A percentile compares a stretch with the other conserved stretches of the same genome.
These are phyloP conservation scores for Vitis hybrid DNA, from an alignment of 177 flowering plant species.

Conservation along the genomic window DNA sequence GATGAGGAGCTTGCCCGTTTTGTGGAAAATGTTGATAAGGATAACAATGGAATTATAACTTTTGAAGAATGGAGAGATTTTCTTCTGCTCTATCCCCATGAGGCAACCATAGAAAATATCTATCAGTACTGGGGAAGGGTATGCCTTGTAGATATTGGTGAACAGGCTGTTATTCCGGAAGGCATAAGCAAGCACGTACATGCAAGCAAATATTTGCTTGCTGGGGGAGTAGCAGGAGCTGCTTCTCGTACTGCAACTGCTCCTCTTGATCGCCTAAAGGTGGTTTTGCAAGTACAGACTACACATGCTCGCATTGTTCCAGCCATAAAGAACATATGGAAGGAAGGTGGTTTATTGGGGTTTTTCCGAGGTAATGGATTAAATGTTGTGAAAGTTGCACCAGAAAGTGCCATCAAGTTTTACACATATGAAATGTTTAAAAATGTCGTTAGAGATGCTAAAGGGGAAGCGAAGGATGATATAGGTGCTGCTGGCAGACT, in stretches of 20 bases:
- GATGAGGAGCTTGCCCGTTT: slow-evolving; percentile 92
- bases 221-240: slow-evolving; percentile 97
- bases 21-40: slow-evolving; percentile 96
- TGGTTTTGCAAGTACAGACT: slow-evolving; percentile 83
- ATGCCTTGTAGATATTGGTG: slow-evolving; percentile 96
- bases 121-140: slow-evolving; percentile 91
- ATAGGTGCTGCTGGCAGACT: slow-evolving; percentile 80
- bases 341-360: slow-evolving; percentile 63
- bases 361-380: slow-evolving; percentile 97
- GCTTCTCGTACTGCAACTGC: slow-evolving; percentile 98
- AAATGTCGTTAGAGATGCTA: slow-evolving; percentile 41
- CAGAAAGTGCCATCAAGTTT: slow-evolving; percentile 97
- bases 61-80: slow-evolving; percentile 99
- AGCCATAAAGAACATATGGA: slow-evolving; percentile 69
- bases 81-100: slow-evolving; percentile 93
- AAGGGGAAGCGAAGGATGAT: slow-evolving; percentile 60
- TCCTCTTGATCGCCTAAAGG: slow-evolving; percentile 95
- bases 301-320: slow-evolving; percentile 50
- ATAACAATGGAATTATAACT: slow-evolving; percentile 91
- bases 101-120: slow-evolving; percentile 89
- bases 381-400: slow-evolving; percentile 94
- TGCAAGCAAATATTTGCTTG: slow-evolving; percentile 78
- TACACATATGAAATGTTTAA: slow-evolving; percentile 88
- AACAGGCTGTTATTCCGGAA: slow-evolving; percentile 86
- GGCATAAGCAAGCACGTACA: slow-evolving; percentile 86